Conservation (phyloP, 192 early-diverging fungal genomes). For the Tieghemiomyces parasiticus region DNA sequence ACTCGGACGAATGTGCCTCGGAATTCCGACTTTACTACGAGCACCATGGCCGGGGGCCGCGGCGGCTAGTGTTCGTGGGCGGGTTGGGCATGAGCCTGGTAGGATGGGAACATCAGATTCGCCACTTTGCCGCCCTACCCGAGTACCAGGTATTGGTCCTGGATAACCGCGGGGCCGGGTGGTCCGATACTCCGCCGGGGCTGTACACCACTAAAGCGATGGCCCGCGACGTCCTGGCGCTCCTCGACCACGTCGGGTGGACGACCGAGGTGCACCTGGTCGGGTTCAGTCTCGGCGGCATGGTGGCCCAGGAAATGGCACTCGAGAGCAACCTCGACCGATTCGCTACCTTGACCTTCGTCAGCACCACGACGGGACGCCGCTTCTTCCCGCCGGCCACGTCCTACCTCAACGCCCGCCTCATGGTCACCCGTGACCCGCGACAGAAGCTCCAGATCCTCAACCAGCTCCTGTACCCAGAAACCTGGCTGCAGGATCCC, state of each 20-base stretch:
- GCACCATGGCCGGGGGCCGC: neutral
- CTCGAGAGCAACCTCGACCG: neutral
- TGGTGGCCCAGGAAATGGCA: conserved; percentile 1
- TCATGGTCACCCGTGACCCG: neutral
- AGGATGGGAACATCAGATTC: neutral
- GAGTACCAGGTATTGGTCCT: neutral
- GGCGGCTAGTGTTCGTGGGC: neutral
- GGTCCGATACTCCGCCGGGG: neutral
- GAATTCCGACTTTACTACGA: conserved; percentile 7
- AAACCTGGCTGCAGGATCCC: neutral
- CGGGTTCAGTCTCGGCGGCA: conserved; percentile 9
- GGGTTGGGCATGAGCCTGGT: neutral
- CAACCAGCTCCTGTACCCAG: neutral
- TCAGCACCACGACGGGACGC: neutral
- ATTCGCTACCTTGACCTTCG: neutral
- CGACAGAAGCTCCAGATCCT: neutral
- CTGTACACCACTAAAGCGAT: neutral
- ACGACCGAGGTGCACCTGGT: neutral
- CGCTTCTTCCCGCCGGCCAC: neutral
- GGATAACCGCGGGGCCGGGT: conserved; percentile 1
- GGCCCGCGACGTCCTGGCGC: neutral
- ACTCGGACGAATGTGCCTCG: too few species aligned
- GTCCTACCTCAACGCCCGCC: neutral
- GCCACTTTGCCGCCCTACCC: neutral
- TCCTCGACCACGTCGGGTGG: neutral